phyloP scores from a whole-genome alignment of 768 basidiomycete genomes.

The Boletus vermiculosoides region DNA sequence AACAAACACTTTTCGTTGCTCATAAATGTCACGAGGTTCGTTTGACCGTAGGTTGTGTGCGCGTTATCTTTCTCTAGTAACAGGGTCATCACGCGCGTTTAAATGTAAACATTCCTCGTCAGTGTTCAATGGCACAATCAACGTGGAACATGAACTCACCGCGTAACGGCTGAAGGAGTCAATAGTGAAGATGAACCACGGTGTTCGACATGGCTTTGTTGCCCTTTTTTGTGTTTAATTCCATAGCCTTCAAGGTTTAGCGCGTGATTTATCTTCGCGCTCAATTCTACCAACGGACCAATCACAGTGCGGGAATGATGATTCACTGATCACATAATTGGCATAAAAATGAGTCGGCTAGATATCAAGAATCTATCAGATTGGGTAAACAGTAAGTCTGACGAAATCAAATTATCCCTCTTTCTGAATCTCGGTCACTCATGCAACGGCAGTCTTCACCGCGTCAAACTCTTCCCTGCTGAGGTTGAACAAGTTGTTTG shows the following conservation, averaged over 20 bases:
- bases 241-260: slow-evolving; percentile 11
- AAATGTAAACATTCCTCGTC: not conserved
- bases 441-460: slow-evolving; percentile 22
- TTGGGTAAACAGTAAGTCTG: slow-evolving; percentile 10
- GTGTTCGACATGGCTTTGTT: slow-evolving; percentile 9
- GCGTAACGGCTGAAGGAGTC: not conserved
- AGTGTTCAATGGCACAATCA: not conserved
- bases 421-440: slow-evolving; percentile 15
- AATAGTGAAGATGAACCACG: not conserved
- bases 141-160: slow-evolving; percentile 12
- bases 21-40: slow-evolving; percentile 15
- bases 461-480: slow-evolving; percentile 25
- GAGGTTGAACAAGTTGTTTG: slow-evolving; percentile 30
- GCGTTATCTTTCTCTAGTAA: slow-evolving; percentile 7
- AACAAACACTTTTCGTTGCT: slow-evolving; percentile 11
- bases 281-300: slow-evolving; percentile 14
- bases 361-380: slow-evolving; percentile 21
- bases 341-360: slow-evolving; percentile 27
- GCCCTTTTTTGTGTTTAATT: slow-evolving; percentile 17
- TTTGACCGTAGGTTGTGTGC: slow-evolving; percentile 1
- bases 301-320: slow-evolving; percentile 15
- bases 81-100: slow-evolving; percentile 7
- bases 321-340: slow-evolving; percentile 27
- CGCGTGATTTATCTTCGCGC: slow-evolving; percentile 5
- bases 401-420: slow-evolving; percentile 14